Evolutionary conservation across 1,284 basidiomycete species (phyloP), one percentile per base, ranked within the genome.

Genomic region (Tylopilus sp.): DNA sequence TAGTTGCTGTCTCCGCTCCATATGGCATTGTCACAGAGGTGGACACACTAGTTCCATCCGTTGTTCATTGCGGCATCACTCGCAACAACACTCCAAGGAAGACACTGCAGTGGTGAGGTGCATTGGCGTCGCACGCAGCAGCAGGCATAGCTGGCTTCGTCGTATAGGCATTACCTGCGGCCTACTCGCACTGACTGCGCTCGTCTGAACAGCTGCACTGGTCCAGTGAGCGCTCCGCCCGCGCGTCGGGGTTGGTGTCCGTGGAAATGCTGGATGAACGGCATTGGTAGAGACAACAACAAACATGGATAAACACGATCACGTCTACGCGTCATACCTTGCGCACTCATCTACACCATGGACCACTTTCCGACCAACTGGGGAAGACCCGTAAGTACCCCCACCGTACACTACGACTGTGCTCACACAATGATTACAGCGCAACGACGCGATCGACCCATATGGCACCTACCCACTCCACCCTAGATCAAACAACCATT

Each of bases 291-390:
- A 36, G 33, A 36, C 10, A 6, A 44, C 26, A 32, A 41, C 61
- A 73, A 76, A 73, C 47, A 73, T 18, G 3, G n/a, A 52, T n/a
- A 76, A 73, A 76, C 57, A 72, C 61, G 9, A 32, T 39, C 33
- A 22, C 18, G 69, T 19, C 26, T 61, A 62, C 58, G 47, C 47
- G 47, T 49, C 18, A 24, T 33, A 44, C 72, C 74, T 79, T 76
- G 65, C 77, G 77, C 75, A 39, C 24, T 54, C 52, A 65, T 49
- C 66, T 57, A 41, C 57, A 75, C 52, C 63, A 94, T 94, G 92
- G 91, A 94, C 76, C 92, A 93, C 79, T 92, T 92, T 81, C 90
- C 92, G 53, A 89, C 87, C 49, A 92, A 89, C 83, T 94, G 92
- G 92, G 92, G 92, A 41, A 84, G 90, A 53, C 92, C 91, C 53